These are phyloP conservation scores for Asterochloris erici DNA, from an alignment of 139 green algal species.

Conservation along the genomic window DNA sequence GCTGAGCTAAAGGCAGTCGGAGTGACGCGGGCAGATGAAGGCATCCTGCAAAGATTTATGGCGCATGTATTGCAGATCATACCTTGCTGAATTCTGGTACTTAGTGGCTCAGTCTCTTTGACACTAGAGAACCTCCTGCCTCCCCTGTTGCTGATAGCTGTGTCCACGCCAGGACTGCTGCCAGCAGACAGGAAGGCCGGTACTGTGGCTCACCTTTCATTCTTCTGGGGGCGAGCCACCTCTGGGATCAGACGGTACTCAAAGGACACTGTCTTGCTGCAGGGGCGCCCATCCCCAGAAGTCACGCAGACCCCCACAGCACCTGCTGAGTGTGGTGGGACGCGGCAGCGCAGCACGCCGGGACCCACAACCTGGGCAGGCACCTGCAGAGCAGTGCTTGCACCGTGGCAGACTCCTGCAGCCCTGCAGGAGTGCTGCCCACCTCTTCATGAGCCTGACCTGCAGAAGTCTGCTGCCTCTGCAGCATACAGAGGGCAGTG, in stretches of 20 bases:
- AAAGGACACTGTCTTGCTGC: constrained; percentile 9
- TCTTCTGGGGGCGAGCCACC: not conserved
- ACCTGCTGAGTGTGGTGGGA: not conserved
- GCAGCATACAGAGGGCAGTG: not conserved
- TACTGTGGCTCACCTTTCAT: not conserved
- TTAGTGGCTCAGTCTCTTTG: no score
- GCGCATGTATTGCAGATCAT: no score
- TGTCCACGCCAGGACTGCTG: not conserved
- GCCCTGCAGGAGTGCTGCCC: not conserved
- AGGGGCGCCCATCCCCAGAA: not conserved
- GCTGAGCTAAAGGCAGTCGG: no score
- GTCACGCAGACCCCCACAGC: not conserved
- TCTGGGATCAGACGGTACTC: not conserved
- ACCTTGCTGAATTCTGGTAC: no score
- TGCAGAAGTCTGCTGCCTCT: not conserved
- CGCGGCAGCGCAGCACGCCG: not conserved
- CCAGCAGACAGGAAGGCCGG: not conserved
- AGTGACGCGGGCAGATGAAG: no score
- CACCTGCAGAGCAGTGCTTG: not conserved
- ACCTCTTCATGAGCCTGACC: not conserved
- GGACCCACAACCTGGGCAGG: not conserved
- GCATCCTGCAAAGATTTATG: no score
- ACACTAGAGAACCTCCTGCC: no score
- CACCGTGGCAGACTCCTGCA: not conserved
- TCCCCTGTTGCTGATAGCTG: no score